phyloP scores from a whole-genome alignment of 139 green algal genomes.

The Eudorina sp. region DNA sequence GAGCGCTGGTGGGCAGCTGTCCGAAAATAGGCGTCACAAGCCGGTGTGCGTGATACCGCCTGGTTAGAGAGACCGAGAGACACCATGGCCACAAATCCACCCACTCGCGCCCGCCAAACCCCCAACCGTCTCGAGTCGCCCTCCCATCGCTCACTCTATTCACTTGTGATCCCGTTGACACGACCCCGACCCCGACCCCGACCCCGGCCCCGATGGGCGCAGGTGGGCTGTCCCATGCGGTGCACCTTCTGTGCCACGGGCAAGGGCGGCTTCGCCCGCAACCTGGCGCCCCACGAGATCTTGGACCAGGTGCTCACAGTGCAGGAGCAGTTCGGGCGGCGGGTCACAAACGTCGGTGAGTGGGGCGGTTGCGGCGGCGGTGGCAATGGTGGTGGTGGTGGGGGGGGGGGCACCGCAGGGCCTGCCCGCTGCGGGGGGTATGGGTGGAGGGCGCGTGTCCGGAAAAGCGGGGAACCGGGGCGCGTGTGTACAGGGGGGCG shows the following conservation, averaged over 20 bases:
- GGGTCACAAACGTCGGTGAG: constrained; percentile 80
- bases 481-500: neutral
- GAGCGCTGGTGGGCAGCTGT: too few species aligned
- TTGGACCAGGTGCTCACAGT: constrained; percentile 92
- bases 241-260: constrained; percentile 99
- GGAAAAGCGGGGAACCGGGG: neutral
- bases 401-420: neutral
- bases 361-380: neutral
- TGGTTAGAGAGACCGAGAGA: too few species aligned
- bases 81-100: too few species aligned
- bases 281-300: constrained; percentile 94
- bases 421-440: too few species aligned
- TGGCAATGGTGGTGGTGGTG: neutral
- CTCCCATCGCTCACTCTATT: too few species aligned
- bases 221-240: constrained; percentile 97
- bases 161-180: too few species aligned
- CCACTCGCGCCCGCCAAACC: too few species aligned
- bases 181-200: too few species aligned
- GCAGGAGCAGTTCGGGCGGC: constrained; percentile 78
- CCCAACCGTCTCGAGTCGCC: too few species aligned
- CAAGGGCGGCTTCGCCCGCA: constrained; percentile 96
- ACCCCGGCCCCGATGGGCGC: neutral
- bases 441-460: too few species aligned
- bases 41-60: too few species aligned
- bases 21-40: too few species aligned